Conservation (phyloP, 805 yeast genomes). For the Cyberlindnera suaveolens region DNA sequence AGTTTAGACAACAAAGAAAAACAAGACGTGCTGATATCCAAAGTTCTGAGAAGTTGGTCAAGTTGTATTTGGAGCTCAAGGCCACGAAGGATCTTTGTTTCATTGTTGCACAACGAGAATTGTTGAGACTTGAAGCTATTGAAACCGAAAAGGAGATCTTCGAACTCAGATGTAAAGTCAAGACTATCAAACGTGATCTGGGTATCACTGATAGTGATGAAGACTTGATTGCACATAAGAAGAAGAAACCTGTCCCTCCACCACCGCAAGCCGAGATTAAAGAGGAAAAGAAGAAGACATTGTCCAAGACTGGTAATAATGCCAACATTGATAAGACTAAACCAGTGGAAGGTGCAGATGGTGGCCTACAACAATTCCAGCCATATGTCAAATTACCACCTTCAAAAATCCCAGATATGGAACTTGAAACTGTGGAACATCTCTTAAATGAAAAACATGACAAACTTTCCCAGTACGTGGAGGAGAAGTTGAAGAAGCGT, state of each 20-base stretch:
- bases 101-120: conserved; percentile 70
- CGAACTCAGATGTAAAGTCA: conserved; percentile 64
- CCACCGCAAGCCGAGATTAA: conserved; percentile 5
- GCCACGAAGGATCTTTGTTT: conserved; percentile 66
- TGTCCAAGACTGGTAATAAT: conserved; percentile 14
- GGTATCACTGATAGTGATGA: conserved; percentile 83
- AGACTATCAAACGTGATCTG: conserved; percentile 64
- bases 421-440: conserved; percentile 73
- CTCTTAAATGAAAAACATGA: conserved; percentile 69
- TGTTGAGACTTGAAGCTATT: conserved; percentile 52
- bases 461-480: conserved; percentile 76
- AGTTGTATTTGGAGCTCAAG: conserved; percentile 68
- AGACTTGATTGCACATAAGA: conserved; percentile 71
- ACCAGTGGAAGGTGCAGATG: conserved; percentile 17
- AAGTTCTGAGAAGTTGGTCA: conserved; percentile 76
- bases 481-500: conserved; percentile 72
- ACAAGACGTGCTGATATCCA: conserved; percentile 92
- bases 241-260: conserved; percentile 38
- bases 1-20: conserved; percentile 90
- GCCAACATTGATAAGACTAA: conserved; percentile 14
- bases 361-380: conserved; percentile 35
- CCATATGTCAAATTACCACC: conserved; percentile 86
- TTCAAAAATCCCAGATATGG: conserved; percentile 90
- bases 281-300: conserved; percentile 16
- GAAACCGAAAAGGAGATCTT: conserved; percentile 63